A percentile compares a stretch with the other conserved stretches of the same genome.
Evolutionary conservation across 345 rosid genomes (phyloP).

Genomic region (Linum tenue): DNA sequence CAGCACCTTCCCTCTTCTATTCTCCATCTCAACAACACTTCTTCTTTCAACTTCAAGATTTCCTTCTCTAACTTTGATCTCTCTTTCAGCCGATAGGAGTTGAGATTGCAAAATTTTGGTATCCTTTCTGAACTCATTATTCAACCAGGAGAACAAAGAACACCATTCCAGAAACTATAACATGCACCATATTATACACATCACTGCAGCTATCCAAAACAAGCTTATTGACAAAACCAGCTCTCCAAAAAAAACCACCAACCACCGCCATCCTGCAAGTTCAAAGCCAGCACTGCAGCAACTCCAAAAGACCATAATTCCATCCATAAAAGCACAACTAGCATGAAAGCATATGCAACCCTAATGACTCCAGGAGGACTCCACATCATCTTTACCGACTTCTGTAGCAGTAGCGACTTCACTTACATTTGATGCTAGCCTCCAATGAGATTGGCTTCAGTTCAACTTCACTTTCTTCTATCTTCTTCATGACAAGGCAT

Average conservation of each 20-base stretch:
- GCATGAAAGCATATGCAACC: constrained; percentile 70
- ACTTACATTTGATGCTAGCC: no score
- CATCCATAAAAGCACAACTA: constrained; percentile 82
- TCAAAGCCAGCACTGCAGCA: constrained; percentile 85
- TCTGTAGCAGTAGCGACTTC: constrained; percentile 52
- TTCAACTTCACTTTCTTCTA: no score
- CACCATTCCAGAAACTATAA: constrained; percentile 90
- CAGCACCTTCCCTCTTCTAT: no score
- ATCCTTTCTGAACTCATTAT: no score
- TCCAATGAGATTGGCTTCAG: no score
- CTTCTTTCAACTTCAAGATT: no score
- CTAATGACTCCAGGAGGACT: constrained; percentile 77
- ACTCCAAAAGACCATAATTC: constrained; percentile 84
- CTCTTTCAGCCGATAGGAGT: no score
- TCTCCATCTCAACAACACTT: no score
- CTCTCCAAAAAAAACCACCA: constrained; percentile 99
- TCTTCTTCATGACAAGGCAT: no score
- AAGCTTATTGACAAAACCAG: constrained; percentile 89
- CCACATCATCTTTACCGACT: constrained; percentile 79
- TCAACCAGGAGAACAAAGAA: constrained; percentile 51
- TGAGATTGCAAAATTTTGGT: no score
- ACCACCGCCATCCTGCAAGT: constrained; percentile 49
- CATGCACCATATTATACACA: constrained; percentile 83
- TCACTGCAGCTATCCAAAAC: constrained; percentile 94
- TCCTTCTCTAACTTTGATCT: no score